A percentile compares a stretch with the other conserved stretches of the same genome.
These are phyloP conservation scores for Solanum ahanhuiri DNA, from an alignment of 257 asterid genomes.

Conservation along the genomic window DNA sequence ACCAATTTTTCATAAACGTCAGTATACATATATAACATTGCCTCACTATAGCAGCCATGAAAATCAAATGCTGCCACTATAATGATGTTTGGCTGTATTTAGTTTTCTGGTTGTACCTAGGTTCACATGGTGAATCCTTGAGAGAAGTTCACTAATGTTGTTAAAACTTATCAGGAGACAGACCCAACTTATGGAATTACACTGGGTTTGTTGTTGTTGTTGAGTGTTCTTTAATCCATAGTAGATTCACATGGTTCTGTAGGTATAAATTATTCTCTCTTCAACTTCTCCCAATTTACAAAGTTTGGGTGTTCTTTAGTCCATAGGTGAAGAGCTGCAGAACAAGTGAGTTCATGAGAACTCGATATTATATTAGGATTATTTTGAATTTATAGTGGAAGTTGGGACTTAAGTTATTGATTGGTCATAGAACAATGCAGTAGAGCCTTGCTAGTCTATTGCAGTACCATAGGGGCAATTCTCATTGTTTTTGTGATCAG, in stretches of 20 bases:
- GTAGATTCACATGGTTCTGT: background rate
- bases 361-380: background rate
- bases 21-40: background rate
- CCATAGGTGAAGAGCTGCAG: background rate
- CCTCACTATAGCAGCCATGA: background rate
- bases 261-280: background rate
- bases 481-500: background rate
- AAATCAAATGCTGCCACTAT: background rate
- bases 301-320: background rate
- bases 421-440: background rate
- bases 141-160: background rate
- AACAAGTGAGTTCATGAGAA: background rate
- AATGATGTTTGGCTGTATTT: too few species aligned
- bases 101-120: too few species aligned
- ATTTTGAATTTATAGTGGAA: background rate
- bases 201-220: background rate
- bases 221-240: background rate
- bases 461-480: background rate
- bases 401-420: background rate
- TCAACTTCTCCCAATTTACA: background rate
- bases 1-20: background rate
- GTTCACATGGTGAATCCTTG: background rate
- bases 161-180: background rate
- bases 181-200: background rate
- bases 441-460: background rate